These are phyloP conservation scores for Penicillium cataractarum DNA, from an alignment of 495 filamentous ascomycete genomes.

Conservation along the genomic window DNA sequence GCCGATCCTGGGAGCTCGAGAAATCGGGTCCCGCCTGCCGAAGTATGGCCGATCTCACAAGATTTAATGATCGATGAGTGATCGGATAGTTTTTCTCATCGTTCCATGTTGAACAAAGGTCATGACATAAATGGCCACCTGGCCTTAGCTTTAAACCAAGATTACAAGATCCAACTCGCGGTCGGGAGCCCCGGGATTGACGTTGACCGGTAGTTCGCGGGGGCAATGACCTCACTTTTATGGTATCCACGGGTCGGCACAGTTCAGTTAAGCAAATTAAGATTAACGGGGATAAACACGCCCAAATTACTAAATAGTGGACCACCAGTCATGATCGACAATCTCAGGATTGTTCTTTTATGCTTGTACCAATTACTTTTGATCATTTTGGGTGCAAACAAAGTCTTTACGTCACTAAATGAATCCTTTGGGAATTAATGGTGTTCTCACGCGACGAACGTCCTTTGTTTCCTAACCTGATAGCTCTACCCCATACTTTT, in stretches of 20 bases:
- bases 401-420: constrained; percentile 18
- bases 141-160: not conserved
- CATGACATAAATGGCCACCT: constrained; percentile 14
- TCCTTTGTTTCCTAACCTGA: constrained; percentile 4
- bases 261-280: constrained; percentile 10
- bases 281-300: constrained; percentile 7
- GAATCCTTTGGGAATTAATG: not conserved
- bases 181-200: constrained; percentile 18
- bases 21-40: not conserved
- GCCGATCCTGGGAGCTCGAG: not conserved
- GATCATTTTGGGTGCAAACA: too few species aligned
- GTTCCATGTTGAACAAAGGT: not conserved
- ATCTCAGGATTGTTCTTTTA: not conserved
- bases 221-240: constrained; percentile 20
- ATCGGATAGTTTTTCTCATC: not conserved
- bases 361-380: not conserved
- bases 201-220: not conserved
- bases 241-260: constrained; percentile 17
- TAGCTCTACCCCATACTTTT: constrained; percentile 3
- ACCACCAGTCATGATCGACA: constrained; percentile 9
- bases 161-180: constrained; percentile 19
- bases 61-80: not conserved
- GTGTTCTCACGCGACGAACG: not conserved
- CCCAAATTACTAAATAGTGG: constrained; percentile 11
- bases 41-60: not conserved